A percentile compares a stretch with the other conserved stretches of the same genome.
phyloP scores from a whole-genome alignment of 352 stramenopile species.

The Phytophthora niederhauseri region DNA sequence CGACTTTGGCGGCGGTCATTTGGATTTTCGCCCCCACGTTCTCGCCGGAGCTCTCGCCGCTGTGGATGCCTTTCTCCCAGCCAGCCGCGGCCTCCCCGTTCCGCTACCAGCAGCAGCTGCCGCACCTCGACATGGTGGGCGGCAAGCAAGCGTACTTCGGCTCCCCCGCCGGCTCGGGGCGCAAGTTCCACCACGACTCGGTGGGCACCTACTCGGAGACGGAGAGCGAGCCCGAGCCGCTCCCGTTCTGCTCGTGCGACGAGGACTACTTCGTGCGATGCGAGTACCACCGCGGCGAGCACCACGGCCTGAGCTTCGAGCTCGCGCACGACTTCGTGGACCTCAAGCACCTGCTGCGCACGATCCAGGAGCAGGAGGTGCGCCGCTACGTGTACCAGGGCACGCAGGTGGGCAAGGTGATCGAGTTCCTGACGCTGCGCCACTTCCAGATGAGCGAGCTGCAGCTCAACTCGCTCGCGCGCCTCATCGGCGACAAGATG shows the following conservation, averaged over 20 bases:
- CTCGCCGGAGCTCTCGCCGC: constrained; percentile 12
- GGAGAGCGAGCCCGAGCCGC: constrained; percentile 54
- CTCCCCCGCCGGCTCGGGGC: constrained; percentile 12
- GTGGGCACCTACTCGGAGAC: constrained; percentile 52
- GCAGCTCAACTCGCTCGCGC: constrained; percentile 51
- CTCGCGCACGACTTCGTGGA: constrained; percentile 55
- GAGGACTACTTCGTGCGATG: constrained; percentile 52
- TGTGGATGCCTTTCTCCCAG: constrained; percentile 21
- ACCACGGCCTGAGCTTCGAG: constrained; percentile 61
- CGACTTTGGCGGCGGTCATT: constrained; percentile 15
- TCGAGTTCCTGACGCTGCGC: constrained; percentile 57
- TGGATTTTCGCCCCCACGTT: constrained; percentile 24
- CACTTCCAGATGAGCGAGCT: constrained; percentile 52
- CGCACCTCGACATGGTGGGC: constrained; percentile 26
- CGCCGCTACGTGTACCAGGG: constrained; percentile 57
- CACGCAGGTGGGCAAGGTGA: constrained; percentile 60
- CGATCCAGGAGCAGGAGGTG: constrained; percentile 54
- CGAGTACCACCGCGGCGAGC: constrained; percentile 53
- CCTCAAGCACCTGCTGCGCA: constrained; percentile 53
- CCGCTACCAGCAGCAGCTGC: constrained; percentile 11
- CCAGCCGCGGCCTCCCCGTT: constrained; percentile 12
- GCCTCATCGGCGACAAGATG: constrained; percentile 47
- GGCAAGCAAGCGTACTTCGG: constrained; percentile 30
- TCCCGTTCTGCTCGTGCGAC: constrained; percentile 55
- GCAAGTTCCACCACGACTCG: constrained; percentile 37